phyloP scores from a whole-genome alignment of 2,329 filamentous ascomycete genomes.

The Venturia oleaginea region DNA sequence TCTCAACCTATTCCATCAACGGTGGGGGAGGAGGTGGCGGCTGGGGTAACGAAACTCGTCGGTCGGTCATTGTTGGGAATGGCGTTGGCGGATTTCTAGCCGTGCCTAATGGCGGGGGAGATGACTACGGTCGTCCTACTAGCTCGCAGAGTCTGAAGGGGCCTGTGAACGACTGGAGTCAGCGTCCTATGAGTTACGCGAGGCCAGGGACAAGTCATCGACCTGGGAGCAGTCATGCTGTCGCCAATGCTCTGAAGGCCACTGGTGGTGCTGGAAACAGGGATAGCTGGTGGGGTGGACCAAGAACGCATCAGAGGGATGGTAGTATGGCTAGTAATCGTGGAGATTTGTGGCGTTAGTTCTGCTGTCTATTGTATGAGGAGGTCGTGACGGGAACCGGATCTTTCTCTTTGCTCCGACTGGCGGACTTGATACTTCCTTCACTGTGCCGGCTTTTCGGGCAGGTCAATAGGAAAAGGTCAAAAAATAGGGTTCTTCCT shows the following conservation, averaged over 20 bases:
- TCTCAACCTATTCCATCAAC: slow-evolving; percentile 9
- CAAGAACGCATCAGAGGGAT: background rate
- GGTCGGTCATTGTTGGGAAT: slow-evolving; percentile 11
- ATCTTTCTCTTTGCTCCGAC: background rate
- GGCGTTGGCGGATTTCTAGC: slow-evolving; percentile 12
- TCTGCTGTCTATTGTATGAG: background rate
- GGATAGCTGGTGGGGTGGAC: background rate
- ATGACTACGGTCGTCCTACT: background rate
- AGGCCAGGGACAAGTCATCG: slow-evolving; percentile 1
- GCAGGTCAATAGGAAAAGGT: background rate
- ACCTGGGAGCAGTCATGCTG: slow-evolving; percentile 8
- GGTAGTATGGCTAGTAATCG: background rate
- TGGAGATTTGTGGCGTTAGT: background rate
- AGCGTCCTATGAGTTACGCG: slow-evolving; percentile 5
- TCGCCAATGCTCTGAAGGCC: slow-evolving; percentile 6
- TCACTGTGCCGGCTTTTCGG: background rate
- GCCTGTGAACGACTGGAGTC: background rate
- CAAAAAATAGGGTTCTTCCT: background rate
- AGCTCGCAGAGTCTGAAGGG: background rate
- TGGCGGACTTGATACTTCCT: background rate
- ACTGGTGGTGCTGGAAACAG: background rate
- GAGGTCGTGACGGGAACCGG: background rate
- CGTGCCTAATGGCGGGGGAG: slow-evolving; percentile 3
- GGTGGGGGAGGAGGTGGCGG: background rate
- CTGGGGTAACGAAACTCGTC: slow-evolving; percentile 3